phyloP scores from a whole-genome alignment of 805 yeast genomes.

The Ogataea glucozyma region DNA sequence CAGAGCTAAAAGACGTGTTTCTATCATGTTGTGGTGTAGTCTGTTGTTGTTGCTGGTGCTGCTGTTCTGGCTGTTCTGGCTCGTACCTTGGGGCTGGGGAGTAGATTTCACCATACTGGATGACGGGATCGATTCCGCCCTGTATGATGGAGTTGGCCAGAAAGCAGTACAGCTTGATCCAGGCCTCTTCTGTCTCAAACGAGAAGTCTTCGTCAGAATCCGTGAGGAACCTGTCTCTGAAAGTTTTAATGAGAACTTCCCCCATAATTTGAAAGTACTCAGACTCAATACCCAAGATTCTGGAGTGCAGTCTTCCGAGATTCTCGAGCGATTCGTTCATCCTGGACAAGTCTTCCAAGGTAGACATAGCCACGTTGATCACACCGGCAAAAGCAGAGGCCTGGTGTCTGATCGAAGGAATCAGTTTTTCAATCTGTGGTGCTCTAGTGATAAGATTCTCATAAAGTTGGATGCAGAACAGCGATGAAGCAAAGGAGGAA shows the following conservation, averaged over 20 bases:
- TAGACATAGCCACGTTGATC: slow-evolving; percentile 62
- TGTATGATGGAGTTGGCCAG: slow-evolving; percentile 67
- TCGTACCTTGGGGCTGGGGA: too few species aligned
- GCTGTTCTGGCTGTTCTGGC: not conserved
- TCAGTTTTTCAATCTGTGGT: slow-evolving; percentile 59
- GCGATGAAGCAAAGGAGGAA: slow-evolving; percentile 49
- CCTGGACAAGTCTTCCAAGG: slow-evolving; percentile 56
- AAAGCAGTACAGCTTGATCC: slow-evolving; percentile 71
- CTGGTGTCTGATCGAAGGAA: slow-evolving; percentile 77
- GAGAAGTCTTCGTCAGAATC: slow-evolving; percentile 44
- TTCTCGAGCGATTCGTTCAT: slow-evolving; percentile 61
- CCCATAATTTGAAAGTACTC: slow-evolving; percentile 73
- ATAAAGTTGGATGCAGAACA: slow-evolving; percentile 77
- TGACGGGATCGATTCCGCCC: slow-evolving; percentile 55
- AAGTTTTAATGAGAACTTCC: slow-evolving; percentile 65
- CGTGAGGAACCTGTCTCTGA: slow-evolving; percentile 56
- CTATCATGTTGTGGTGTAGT: slow-evolving; percentile 6
- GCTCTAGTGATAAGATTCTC: slow-evolving; percentile 63
- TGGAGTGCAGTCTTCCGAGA: slow-evolving; percentile 72
- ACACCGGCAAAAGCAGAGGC: slow-evolving; percentile 82
- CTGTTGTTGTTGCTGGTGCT: too few species aligned
- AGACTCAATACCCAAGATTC: slow-evolving; percentile 73
- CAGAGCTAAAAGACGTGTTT: slow-evolving; percentile 1
- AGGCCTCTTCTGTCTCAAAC: slow-evolving; percentile 61
- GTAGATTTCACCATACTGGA: slow-evolving; percentile 27